Evolutionary conservation across 495 filamentous ascomycete species (phyloP).

Genomic region (Podospora comata): DNA sequence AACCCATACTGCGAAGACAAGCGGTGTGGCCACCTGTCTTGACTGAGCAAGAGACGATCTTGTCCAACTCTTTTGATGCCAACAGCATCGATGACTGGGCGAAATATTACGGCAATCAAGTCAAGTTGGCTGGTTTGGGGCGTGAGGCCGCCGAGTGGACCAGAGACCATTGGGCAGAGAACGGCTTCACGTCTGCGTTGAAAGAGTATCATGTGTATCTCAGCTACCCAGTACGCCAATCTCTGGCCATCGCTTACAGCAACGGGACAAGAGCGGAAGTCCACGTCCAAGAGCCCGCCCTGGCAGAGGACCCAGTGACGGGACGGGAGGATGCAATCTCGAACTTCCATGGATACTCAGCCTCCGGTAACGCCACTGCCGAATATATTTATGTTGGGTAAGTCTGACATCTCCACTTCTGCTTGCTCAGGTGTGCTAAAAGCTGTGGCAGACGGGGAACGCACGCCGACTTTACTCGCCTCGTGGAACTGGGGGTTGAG

Average conservation of each 20-base stretch:
- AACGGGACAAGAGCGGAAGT: constrained; percentile 66
- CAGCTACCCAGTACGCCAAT: constrained; percentile 76
- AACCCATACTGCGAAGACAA: not conserved
- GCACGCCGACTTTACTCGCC: constrained; percentile 71
- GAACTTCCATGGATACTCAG: constrained; percentile 86
- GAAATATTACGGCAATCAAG: constrained; percentile 20
- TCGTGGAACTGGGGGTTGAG: constrained; percentile 64
- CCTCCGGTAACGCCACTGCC: constrained; percentile 75
- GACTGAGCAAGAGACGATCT: constrained; percentile 15
- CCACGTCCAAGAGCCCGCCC: constrained; percentile 70
- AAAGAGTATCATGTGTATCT: constrained; percentile 76
- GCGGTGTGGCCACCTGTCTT: constrained; percentile 5
- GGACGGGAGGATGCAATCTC: constrained; percentile 67
- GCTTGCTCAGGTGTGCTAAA: not conserved
- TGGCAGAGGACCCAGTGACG: constrained; percentile 71
- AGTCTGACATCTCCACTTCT: not conserved
- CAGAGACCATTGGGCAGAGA: constrained; percentile 68
- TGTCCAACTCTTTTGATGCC: constrained; percentile 19
- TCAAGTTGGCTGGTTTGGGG: constrained; percentile 37
- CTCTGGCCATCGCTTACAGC: constrained; percentile 55
- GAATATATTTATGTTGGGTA: constrained; percentile 64
- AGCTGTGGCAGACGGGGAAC: constrained; percentile 54
- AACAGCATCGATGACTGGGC: constrained; percentile 22
- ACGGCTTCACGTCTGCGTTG: constrained; percentile 66
- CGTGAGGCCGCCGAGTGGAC: constrained; percentile 67